phyloP scores from a whole-genome alignment of 768 basidiomycete genomes.

The Tephrocybe rancida region DNA sequence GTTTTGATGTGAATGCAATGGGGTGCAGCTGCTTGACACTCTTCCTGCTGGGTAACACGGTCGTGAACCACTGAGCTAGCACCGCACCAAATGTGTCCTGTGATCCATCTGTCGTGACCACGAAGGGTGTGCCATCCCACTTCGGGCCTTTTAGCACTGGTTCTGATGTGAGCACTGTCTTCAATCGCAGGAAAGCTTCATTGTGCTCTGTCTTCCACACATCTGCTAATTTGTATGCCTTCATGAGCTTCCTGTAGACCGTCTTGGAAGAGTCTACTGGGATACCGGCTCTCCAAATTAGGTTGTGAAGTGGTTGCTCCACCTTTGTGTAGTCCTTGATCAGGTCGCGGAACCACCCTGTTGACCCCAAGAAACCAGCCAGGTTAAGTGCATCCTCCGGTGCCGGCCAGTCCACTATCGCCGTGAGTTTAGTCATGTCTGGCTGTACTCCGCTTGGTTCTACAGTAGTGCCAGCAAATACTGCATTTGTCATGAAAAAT shows the following conservation, averaged over 20 bases:
- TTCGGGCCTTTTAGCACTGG: slow-evolving; percentile 31
- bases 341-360: slow-evolving; percentile 33
- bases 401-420: slow-evolving; percentile 34
- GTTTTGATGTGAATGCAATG: slow-evolving; percentile 31
- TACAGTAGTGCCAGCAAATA: slow-evolving; percentile 36
- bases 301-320: slow-evolving; percentile 31
- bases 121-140: slow-evolving; percentile 33
- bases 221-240: slow-evolving; percentile 1
- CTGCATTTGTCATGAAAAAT: slow-evolving; percentile 36
- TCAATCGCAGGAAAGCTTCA: slow-evolving; percentile 27
- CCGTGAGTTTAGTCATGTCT: slow-evolving; percentile 37
- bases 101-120: slow-evolving; percentile 33
- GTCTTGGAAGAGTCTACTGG: slow-evolving; percentile 21
- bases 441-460: slow-evolving; percentile 34
- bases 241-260: slow-evolving; percentile 27
- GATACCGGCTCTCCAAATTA: slow-evolving; percentile 21
- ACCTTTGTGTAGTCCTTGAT: slow-evolving; percentile 35
- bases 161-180: slow-evolving; percentile 28
- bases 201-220: slow-evolving; percentile 14
- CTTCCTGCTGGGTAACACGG: not conserved
- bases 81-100: slow-evolving; percentile 21
- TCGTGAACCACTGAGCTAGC: slow-evolving; percentile 12
- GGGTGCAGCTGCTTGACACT: slow-evolving; percentile 21
- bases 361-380: slow-evolving; percentile 34
- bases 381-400: slow-evolving; percentile 31